Evolutionary conservation across 2,329 filamentous ascomycete species (phyloP), one percentile per base, ranked within the genome.

Genomic region (Verticillium isaacii): DNA sequence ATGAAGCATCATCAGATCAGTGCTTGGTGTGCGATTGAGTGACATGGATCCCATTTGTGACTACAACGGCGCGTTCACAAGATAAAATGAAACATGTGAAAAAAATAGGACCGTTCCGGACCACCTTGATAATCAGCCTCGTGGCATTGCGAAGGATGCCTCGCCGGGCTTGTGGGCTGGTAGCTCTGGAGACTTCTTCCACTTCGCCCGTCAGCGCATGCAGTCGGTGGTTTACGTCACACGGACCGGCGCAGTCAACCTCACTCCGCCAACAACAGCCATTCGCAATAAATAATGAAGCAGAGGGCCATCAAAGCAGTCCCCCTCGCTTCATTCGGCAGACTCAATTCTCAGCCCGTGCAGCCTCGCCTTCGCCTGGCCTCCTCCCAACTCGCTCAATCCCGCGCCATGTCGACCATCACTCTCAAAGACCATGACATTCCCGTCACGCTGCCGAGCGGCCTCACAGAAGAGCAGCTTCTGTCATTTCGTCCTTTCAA

Each of bases 401-500:
- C 41, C 19, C 54, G 54, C 54, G 32, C 57, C n/a, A 80, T 80
- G 78, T 70, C 76, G 34, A 77, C 73, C n/a, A 75, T 80, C 66
- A 74, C 67, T 0, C 70, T 80, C 23, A 70, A 75, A 23, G 67
- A 73, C 15, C 70, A 75, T 32, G 66, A 72, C 60, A 69, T 83
- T 59, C 71, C 74, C 3, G 74, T 85, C 59, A 76, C 69, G 11
- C 73, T 84, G 0, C 77, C 80, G 0, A 69, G 76, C 0, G 80
- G 75, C 2, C 74, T 85, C 23, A 71, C 78, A 0, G 70, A 79
- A 60, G 72, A 80, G 0, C 75, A 82, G 60, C 71, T 86, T 1
- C 69, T 76, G 12, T 67, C 67, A 6, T 85, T 85, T 66, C 74
- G 74, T 7, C 82, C 83, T 0, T 85, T 85, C 67, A 80, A 76